Conservation (phyloP, 345 rosid species). For the thale cress (Arabidopsis thaliana) region TAIR10.1 NC_003071.7:9696001-9696500, state of each 20-base stretch:
- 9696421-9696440: slow-evolving; percentile 66
- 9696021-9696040: slow-evolving; percentile 66
- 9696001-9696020: slow-evolving; percentile 42
- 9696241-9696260: slow-evolving; percentile 56
- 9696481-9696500: slow-evolving; percentile 50
- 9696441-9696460: slow-evolving; percentile 57
- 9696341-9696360: slow-evolving; percentile 59
- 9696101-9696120: slow-evolving; percentile 61
- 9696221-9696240: slow-evolving; percentile 56
- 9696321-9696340: slow-evolving; percentile 37
- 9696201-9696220: slow-evolving; percentile 58
- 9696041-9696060: slow-evolving; percentile 56
- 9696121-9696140: slow-evolving; percentile 75
- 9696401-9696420: slow-evolving; percentile 68
- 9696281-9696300: slow-evolving; percentile 71
- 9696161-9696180: slow-evolving; percentile 74
- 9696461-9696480: slow-evolving; percentile 70
- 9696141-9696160: slow-evolving; percentile 86
- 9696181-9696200: slow-evolving; percentile 85
- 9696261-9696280: slow-evolving; percentile 66
- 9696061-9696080: slow-evolving; percentile 57
- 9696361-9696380: slow-evolving; percentile 67
- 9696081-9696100: slow-evolving; percentile 70
- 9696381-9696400: slow-evolving; percentile 62
- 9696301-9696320: slow-evolving; percentile 39